phyloP scores from a whole-genome alignment of 73 alveolate species.

The Vitrella brassicaformis region DNA sequence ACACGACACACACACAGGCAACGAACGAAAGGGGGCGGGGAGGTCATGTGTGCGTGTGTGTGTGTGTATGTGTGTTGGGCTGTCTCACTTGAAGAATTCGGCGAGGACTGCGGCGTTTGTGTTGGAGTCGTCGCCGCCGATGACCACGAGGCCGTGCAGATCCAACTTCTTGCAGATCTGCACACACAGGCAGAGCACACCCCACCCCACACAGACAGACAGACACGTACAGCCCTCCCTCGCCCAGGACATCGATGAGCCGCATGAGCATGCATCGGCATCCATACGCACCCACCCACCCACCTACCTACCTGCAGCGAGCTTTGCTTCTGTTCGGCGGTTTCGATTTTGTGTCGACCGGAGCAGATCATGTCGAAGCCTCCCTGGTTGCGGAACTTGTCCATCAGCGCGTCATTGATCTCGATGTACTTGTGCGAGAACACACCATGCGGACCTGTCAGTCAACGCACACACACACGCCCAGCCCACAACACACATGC shows the following conservation, averaged over 20 bases:
- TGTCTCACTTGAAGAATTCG: constrained; percentile 64
- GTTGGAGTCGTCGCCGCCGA: constrained; percentile 97
- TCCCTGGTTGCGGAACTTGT: constrained; percentile 88
- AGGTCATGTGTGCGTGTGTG: neutral
- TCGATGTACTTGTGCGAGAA: constrained; percentile 61
- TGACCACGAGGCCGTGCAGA: constrained; percentile 87
- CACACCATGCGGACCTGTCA: constrained; percentile 97
- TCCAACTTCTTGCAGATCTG: constrained; percentile 50
- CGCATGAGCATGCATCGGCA: constrained; percentile 48
- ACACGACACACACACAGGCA: neutral
- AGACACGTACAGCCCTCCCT: too few species aligned
- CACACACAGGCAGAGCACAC: too few species aligned
- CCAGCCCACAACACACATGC: neutral
- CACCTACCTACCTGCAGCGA: too few species aligned
- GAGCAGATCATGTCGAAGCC: constrained; percentile 93
- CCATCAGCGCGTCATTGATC: constrained; percentile 74
- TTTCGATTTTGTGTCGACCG: constrained; percentile 68
- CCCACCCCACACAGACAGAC: too few species aligned
- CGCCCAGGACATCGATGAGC: too few species aligned
- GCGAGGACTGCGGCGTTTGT: constrained; percentile 92
- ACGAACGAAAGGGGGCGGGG: neutral
- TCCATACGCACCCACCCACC: constrained; percentile 76
- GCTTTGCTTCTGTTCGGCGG: too few species aligned
- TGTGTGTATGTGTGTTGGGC: neutral
- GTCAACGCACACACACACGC: too few species aligned